phyloP scores from a whole-genome alignment of 2,329 filamentous ascomycete species.

The Salinomyces thailandicus region DNA sequence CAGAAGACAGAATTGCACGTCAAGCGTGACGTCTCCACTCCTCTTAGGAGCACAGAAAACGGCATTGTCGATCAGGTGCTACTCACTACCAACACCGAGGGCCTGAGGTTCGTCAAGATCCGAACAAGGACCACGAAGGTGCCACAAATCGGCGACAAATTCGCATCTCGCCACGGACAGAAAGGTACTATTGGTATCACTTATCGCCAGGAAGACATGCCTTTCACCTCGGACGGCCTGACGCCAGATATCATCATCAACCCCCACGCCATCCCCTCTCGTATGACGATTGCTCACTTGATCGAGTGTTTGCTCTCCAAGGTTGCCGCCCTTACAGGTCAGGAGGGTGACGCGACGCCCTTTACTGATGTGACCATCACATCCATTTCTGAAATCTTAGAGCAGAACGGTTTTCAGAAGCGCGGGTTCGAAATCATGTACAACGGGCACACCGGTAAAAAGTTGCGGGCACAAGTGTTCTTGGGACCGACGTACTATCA shows the following conservation, averaged over 20 bases:
- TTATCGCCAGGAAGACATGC: conserved; percentile 97
- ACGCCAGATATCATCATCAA: conserved; percentile 97
- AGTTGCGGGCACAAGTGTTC: conserved; percentile 90
- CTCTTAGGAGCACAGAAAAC: conserved; percentile 87
- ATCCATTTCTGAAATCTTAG: conserved; percentile 74
- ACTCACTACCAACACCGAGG: conserved; percentile 88
- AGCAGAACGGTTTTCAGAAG: conserved; percentile 87
- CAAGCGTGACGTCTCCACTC: conserved; percentile 92
- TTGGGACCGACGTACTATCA: conserved; percentile 98
- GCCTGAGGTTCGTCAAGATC: conserved; percentile 92
- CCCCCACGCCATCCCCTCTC: conserved; percentile 96
- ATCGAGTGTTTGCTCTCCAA: conserved; percentile 98
- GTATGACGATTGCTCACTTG: conserved; percentile 99
- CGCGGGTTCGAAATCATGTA: conserved; percentile 98
- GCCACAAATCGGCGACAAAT: conserved; percentile 98
- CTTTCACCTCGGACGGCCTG: conserved; percentile 84
- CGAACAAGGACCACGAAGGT: conserved; percentile 95
- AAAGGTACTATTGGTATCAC: conserved; percentile 99
- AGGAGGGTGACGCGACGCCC: conserved; percentile 93
- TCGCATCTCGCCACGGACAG: conserved; percentile 96
- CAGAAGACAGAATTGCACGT: conserved; percentile 82
- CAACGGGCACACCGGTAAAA: conserved; percentile 91
- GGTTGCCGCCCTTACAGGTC: conserved; percentile 82
- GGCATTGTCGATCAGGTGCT: conserved; percentile 93
- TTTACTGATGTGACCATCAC: conserved; percentile 98